Conservation (phyloP, 1,139 yeast genomes). For the Sugiyamaella castrensis region DNA sequence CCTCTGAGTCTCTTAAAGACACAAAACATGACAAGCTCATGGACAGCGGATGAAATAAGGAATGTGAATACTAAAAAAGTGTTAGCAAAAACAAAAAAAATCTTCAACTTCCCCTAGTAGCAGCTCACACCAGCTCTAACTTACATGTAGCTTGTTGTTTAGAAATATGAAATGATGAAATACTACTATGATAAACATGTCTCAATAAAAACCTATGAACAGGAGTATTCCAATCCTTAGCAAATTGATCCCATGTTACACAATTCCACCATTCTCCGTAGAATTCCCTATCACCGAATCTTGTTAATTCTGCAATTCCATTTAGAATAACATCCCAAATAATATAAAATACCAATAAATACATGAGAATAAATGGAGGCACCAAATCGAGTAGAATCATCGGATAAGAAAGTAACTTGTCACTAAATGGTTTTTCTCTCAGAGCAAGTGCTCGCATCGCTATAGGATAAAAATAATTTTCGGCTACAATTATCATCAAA, state of each 20-base stretch:
- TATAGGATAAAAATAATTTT: conserved; percentile 71
- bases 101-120: conserved; percentile 1
- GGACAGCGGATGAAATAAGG: conserved; percentile 73
- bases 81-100: no score
- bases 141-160: conserved; percentile 59
- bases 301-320: conserved; percentile 80
- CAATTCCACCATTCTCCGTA: conserved; percentile 99
- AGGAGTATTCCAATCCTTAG: conserved; percentile 92
- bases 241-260: conserved; percentile 88
- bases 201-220: conserved; percentile 88
- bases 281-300: conserved; percentile 86
- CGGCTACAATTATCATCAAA: conserved; percentile 80
- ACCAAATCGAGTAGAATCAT: conserved; percentile 67
- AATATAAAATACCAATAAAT: conserved; percentile 74
- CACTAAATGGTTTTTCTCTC: conserved; percentile 46
- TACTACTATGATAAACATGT: conserved; percentile 91
- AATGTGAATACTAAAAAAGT: conserved; percentile 57
- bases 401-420: conserved; percentile 53
- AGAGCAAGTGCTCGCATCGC: conserved; percentile 58
- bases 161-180: conserved; percentile 67
- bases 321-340: conserved; percentile 95
- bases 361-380: conserved; percentile 73
- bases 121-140: no score
- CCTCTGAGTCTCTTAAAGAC: conserved; percentile 79
- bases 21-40: conserved; percentile 89